Base-by-base conservation (phyloP, 331 rosid species). In the Arachis monticola region DNA sequence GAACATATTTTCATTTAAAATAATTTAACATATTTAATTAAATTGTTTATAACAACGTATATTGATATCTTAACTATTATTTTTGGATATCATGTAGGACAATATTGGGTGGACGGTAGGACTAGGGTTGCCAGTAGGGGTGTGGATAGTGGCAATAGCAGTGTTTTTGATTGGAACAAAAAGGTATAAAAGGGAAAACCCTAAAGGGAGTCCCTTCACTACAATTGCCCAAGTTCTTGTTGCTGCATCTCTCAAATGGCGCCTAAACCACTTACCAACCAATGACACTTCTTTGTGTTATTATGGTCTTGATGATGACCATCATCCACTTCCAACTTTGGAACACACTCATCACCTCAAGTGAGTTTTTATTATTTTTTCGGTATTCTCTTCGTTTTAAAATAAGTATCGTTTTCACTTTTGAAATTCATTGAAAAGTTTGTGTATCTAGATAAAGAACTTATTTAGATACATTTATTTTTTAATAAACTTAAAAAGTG, bases 201-300 rank as follows among this genome's bases (percentile, higher is more conserved):
- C 85, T 32, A 6, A 46, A 3, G 85, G 87, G 35, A 82, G 87
- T 53, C 89, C 89, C 14, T 82, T 85, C 61, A 80, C 83, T 8
- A 40, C 14, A 7, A 35, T 85, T 41, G 83, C 74, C 11, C 89
- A 77, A 41, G 87, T 85, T 72, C 27, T 85, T 1, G 85, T 85
- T 6, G 87, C 87, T 10, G 83, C 87, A 0, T 8, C n/a, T 1
- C 65, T 79, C 8, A 85, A 85, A 40, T 35, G 87, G 79, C 65
- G 63, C 6, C 44, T 46, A 5, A 11, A 13, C 4, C 69, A 65
- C 40, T 35, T 5, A 35, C 40, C 40, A 35, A 2, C 40, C 3
- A 0, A 35, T 64, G 77, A 35, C 1, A 11, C 8, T 10, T 13
- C 69, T 51, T 5, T 13, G 13, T 60, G 22, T 5, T 35, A 35